phyloP scores from a whole-genome alignment of 2,329 filamentous ascomycete species.

The Botrytis tulipae region DNA sequence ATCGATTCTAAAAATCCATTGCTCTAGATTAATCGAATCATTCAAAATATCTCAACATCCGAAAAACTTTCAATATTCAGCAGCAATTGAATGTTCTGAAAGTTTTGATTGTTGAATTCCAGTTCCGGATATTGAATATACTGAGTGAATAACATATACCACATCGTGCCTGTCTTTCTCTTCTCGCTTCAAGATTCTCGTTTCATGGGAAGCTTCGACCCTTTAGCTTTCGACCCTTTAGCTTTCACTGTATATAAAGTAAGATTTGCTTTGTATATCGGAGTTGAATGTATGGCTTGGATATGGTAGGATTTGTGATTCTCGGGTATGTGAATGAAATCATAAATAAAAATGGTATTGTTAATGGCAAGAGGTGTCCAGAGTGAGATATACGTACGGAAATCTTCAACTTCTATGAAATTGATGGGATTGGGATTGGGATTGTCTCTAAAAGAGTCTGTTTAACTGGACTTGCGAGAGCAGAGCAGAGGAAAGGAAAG shows the following conservation, averaged over 20 bases:
- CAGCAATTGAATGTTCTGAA: background rate
- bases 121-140: background rate
- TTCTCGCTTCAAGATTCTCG: background rate
- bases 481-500: too few species aligned
- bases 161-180: background rate
- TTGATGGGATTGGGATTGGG: background rate
- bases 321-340: background rate
- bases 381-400: background rate
- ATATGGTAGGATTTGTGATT: background rate
- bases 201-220: background rate
- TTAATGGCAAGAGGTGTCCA: background rate
- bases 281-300: background rate
- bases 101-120: background rate
- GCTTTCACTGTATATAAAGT: background rate
- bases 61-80: background rate
- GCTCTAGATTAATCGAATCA: background rate
- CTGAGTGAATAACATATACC: background rate
- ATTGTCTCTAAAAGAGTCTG: background rate
- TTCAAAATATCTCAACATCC: background rate
- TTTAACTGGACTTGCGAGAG: background rate
- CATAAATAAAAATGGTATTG: background rate
- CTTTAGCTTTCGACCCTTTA: background rate
- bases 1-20: background rate
- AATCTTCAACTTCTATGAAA: background rate
- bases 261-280: background rate